A percentile compares a stretch with the other conserved stretches of the same genome.
These are phyloP conservation scores for Saccharomycopsis fermentans DNA, from an alignment of 805 yeast genomes.

Conservation along the genomic window DNA sequence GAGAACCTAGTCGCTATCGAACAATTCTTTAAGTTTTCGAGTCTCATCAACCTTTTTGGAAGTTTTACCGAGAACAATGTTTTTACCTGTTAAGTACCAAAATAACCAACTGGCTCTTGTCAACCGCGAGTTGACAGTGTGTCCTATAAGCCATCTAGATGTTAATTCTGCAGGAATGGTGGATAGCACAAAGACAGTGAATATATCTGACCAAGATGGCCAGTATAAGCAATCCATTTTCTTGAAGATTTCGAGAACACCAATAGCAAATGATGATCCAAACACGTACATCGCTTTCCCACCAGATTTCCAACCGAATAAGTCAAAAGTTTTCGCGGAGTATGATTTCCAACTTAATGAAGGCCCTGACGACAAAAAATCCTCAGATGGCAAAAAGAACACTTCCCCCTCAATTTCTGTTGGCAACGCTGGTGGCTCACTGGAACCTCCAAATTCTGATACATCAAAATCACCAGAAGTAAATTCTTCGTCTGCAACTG, in stretches of 20 bases:
- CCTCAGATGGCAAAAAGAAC: background rate
- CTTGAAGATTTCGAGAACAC: slow-evolving; percentile 15
- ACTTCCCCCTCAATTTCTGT: background rate
- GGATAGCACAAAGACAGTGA: slow-evolving; percentile 3
- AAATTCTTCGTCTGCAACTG: slow-evolving; percentile 10
- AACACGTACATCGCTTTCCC: slow-evolving; percentile 18
- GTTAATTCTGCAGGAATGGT: slow-evolving; percentile 15
- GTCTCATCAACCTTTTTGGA: too few species aligned
- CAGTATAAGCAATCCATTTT: slow-evolving; percentile 13
- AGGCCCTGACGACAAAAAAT: background rate
- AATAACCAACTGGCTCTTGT: slow-evolving; percentile 1
- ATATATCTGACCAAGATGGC: slow-evolving; percentile 15
- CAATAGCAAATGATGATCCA: slow-evolving; percentile 14
- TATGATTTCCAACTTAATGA: slow-evolving; percentile 10
- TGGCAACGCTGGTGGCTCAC: background rate
- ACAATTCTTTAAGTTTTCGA: too few species aligned
- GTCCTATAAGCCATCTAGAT: slow-evolving; percentile 18
- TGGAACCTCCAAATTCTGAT: background rate
- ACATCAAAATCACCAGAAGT: background rate
- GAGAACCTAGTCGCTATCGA: too few species aligned
- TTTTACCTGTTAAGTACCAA: slow-evolving; percentile 12
- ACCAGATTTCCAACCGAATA: slow-evolving; percentile 17
- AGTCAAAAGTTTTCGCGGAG: slow-evolving; percentile 15
- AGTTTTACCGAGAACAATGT: slow-evolving; percentile 5
- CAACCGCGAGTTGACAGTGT: slow-evolving; percentile 15